Evolutionary conservation across 2,329 filamentous ascomycete genomes (phyloP), one percentile per base, ranked within the genome.

Genomic region (Didymella pomorum): DNA sequence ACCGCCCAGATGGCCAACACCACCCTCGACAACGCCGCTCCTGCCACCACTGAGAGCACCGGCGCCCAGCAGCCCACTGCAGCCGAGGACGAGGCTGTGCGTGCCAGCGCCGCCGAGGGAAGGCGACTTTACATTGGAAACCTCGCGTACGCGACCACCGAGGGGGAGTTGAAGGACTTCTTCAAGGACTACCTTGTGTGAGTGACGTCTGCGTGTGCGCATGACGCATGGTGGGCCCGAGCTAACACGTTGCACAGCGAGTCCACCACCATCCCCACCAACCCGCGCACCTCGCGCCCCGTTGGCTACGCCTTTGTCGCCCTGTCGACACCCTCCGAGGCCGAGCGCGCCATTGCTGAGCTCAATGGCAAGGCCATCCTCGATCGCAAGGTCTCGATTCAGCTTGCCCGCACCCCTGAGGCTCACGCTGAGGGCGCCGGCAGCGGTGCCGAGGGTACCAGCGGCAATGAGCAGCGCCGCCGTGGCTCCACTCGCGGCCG

Each of bases 61-160:
- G 79, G 78, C 75, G 79, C 79, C 72, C 79, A 80, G 72, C 89
- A 90, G 83, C 87, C 88, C 81, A 86, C 91, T 81, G 83, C 86
- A 76, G 85, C 89, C 75, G 86, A 90, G 82, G 90, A 92, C 79
- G 93, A 97, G 81, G 93, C 93, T 80, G 93, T 95, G 78, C 89
- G 95, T 81, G 92, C 93, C 83, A 97, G 93, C 84, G 95, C 95
- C 81, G 93, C 94, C 82, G 95, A 99, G 87, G 94, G 95, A 81
- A 92, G 95, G 86, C 92, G 95, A 85, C 90, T 99, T 77, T 99
- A 99, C 86, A 98, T 99, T 86, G 95, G 95, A 86, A 99, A 99
- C 87, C 91, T 99, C 88, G 95, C 95, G 78, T 99, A 99, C 82
- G 93, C 94, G 89, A 98, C 95, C 89, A 97, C 93, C 81, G 95